Percentiles rank a stretch among this genome's conserved stretches.
These are phyloP conservation scores for Helicostylum pulchrum DNA, from an alignment of 192 early-diverging fungal genomes.

Conservation along the genomic window DNA sequence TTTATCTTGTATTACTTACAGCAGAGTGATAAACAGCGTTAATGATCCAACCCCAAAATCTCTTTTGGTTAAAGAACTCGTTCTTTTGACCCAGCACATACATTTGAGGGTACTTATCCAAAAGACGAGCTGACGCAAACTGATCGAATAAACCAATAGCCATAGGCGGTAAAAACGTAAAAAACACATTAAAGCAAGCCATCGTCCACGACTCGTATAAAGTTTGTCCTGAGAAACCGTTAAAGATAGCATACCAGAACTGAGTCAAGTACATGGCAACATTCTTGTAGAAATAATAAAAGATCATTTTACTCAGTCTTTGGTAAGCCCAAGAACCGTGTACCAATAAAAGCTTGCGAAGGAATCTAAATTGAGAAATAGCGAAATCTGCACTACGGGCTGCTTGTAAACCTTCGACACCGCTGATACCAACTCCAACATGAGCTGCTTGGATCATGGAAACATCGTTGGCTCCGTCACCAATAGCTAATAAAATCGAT, in stretches of 20 bases:
- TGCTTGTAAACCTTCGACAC: conserved; percentile 92
- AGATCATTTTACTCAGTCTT: conserved; percentile 87
- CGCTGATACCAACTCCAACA: conserved; percentile 92
- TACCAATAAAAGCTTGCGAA: conserved; percentile 88
- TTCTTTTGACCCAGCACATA: conserved; percentile 59
- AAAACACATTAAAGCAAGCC: conserved; percentile 87
- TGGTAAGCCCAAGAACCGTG: conserved; percentile 95
- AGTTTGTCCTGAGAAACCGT: conserved; percentile 90
- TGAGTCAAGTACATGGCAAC: conserved; percentile 94
- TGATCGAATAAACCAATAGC: conserved; percentile 94
- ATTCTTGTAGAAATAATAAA: conserved; percentile 98
- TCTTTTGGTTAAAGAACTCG: conserved; percentile 68
- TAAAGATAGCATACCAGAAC: conserved; percentile 89
- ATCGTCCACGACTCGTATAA: conserved; percentile 93
- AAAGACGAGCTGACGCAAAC: conserved; percentile 76
- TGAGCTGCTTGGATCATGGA: conserved; percentile 98
- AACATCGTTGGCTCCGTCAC: conserved; percentile 97
- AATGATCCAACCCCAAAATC: conserved; percentile 89
- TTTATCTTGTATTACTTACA: conserved; percentile 29
- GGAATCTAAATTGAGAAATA: conserved; percentile 92
- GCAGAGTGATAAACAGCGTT: conserved; percentile 94
- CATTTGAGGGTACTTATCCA: conserved; percentile 92
- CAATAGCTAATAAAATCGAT: conserved; percentile 88
- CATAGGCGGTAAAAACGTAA: conserved; percentile 86
- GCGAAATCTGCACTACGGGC: conserved; percentile 93